Evolutionary conservation across 2,329 filamentous ascomycete species (phyloP), one percentile per base, ranked within the genome.

Genomic region (Parastagonospora nodorum): DNA sequence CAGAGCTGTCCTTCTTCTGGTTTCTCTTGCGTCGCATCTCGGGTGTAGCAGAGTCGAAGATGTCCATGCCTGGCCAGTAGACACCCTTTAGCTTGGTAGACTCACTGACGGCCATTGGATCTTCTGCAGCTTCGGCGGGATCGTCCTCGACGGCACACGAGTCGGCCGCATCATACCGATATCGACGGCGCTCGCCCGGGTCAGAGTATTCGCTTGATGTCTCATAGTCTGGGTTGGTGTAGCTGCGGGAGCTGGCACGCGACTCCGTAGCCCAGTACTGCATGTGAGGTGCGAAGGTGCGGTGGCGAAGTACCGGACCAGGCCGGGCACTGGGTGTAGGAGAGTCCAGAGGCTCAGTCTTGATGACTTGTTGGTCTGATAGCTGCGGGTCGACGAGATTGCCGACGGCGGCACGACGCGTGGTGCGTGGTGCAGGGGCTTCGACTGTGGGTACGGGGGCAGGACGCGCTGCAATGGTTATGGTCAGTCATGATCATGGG

Each of bases 1-100:
- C 85, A 1, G 84, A 86, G n/a, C 78, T 80, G 46, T 87, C 84
- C 71, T 93, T 93, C 63, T 88, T 85, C 73, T 93, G 89, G 67
- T 92, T 92, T 44, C 89, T 81, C 75, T 85, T 89, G 39, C 86
- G 82, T 61, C 85, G 87, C 80, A 89, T 88, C 53, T 88, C 84
- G 12, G 85, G 82, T 4, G 87, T 89, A 4, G 89, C 89, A 45
- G 89, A 85, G 71, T 93, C 89, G 67, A 92, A 92, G n/a, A 90
- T 80, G 45, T 84, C 83, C 89, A 92, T 92, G 14, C 89, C 89
- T 2, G 87, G 86, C 80, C 86, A 91, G 40, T 84, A 77, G n/a
- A 87, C 77, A 2, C 89, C 89, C 70, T 92, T 92, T 45, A 92
- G 79, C 64, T 78, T 83, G 51, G 71, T 77, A 42, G 64, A 67